A percentile compares a stretch with the other conserved stretches of the same genome.
phyloP scores from a whole-genome alignment of 2,329 filamentous ascomycete genomes.

The Trichoderma citrinoviride region DNA sequence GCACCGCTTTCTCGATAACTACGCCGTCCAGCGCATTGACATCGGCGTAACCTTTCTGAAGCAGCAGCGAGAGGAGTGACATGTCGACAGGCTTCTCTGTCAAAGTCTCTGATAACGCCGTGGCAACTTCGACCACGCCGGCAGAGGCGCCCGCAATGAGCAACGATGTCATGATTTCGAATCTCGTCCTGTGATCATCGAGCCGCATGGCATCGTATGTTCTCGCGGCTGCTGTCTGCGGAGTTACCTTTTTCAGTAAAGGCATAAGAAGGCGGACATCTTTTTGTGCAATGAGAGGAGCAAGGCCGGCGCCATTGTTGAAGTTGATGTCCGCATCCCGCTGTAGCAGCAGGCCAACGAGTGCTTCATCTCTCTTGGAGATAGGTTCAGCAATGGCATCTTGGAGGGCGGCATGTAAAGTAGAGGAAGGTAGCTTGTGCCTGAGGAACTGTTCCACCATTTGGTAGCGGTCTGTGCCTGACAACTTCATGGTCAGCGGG shows the following conservation, averaged over 20 bases:
- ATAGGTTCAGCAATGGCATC: constrained; percentile 50
- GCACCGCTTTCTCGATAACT: constrained; percentile 42
- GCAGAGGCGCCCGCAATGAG: constrained; percentile 45
- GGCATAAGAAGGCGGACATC: constrained; percentile 47
- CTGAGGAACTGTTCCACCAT: constrained; percentile 52
- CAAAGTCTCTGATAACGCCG: constrained; percentile 44
- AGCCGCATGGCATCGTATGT: constrained; percentile 49
- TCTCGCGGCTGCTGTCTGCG: constrained; percentile 47
- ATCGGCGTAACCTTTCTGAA: constrained; percentile 52
- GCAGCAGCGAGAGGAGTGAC: constrained; percentile 46
- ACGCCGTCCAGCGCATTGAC: constrained; percentile 49
- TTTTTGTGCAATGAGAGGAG: constrained; percentile 47
- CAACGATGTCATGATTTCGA: constrained; percentile 48
- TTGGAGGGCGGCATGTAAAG: constrained; percentile 50
- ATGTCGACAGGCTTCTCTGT: constrained; percentile 49
- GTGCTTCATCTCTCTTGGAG: constrained; percentile 47
- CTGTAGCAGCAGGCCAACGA: constrained; percentile 52
- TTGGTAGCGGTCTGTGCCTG: constrained; percentile 43
- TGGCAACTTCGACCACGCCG: constrained; percentile 43
- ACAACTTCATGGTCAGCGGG: constrained; percentile 45
- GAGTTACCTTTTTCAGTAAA: constrained; percentile 46
- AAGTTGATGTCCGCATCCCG: constrained; percentile 55
- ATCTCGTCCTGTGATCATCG: constrained; percentile 41
- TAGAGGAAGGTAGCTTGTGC: constrained; percentile 46
- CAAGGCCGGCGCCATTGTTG: constrained; percentile 49